Percentiles rank a stretch among this genome's conserved stretches.
These are phyloP conservation scores for Colletotrichum cuscutae DNA, from an alignment of 2,329 filamentous ascomycete genomes.

Conservation along the genomic window DNA sequence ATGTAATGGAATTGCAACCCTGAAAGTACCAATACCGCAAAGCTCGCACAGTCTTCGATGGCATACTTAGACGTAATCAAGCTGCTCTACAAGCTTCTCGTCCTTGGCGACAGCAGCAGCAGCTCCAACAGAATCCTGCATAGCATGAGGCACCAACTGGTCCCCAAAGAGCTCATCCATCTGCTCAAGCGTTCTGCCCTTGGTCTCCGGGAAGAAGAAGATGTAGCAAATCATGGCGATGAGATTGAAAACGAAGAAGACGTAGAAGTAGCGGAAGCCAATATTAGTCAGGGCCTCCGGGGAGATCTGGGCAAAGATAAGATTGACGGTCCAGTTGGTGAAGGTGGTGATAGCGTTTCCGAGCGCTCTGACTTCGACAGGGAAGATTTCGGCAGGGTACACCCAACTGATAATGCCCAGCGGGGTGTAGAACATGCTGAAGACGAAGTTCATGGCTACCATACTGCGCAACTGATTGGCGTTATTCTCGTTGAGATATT, in stretches of 20 bases:
- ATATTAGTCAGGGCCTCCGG: conserved; percentile 53
- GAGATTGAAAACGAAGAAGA: conserved; percentile 41
- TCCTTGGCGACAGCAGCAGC: conserved; percentile 23
- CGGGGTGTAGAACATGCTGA: conserved; percentile 42
- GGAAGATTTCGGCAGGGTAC: conserved; percentile 52
- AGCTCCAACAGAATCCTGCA: conserved; percentile 26
- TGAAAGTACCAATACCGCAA: not conserved
- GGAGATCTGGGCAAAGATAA: conserved; percentile 60
- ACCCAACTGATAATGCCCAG: conserved; percentile 56
- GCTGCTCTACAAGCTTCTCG: conserved; percentile 23
- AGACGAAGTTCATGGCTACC: conserved; percentile 48
- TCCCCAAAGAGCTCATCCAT: conserved; percentile 49
- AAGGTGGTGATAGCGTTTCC: conserved; percentile 43
- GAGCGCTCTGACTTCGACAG: conserved; percentile 44
- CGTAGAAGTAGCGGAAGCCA: conserved; percentile 56
- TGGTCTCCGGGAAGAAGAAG: conserved; percentile 46
- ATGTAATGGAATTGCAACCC: no score
- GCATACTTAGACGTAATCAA: not conserved
- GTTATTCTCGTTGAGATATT: conserved; percentile 40
- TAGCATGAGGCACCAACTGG: conserved; percentile 29
- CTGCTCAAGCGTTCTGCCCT: conserved; percentile 45
- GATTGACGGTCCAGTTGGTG: conserved; percentile 44
- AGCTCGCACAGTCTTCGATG: not conserved
- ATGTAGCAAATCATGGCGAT: conserved; percentile 39
- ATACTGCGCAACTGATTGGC: conserved; percentile 40